These are phyloP conservation scores for Penicillium ochrochloron DNA, from an alignment of 495 filamentous ascomycete genomes.

Conservation along the genomic window DNA sequence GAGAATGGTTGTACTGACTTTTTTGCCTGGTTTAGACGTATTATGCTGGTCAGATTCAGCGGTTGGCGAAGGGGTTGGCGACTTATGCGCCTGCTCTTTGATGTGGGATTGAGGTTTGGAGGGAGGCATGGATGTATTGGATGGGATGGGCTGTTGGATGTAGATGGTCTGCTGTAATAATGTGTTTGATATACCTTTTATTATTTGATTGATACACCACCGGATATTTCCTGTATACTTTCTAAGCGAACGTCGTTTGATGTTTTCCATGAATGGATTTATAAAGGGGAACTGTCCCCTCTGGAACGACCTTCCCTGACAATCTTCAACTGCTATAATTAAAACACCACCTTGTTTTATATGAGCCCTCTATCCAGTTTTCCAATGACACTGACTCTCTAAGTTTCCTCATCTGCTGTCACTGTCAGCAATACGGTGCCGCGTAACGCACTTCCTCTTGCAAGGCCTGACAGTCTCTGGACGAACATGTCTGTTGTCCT, in stretches of 20 bases:
- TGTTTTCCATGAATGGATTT: neutral
- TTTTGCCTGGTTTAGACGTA: constrained; percentile 32
- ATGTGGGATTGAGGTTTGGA: neutral
- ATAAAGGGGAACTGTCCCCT: neutral
- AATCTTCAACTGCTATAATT: neutral
- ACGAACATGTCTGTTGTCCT: too few relatives aligned
- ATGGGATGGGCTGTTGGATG: neutral
- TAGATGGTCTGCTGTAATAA: neutral
- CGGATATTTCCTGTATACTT: neutral
- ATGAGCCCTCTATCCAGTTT: too few relatives aligned
- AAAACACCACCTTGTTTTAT: too few relatives aligned
- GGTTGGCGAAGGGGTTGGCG: constrained; percentile 42
- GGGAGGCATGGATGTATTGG: neutral
- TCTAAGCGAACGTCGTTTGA: neutral
- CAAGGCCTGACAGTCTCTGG: too few relatives aligned
- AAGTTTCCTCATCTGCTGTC: too few relatives aligned
- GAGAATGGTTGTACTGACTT: constrained; percentile 5
- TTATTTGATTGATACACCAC: neutral
- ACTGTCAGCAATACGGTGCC: too few relatives aligned
- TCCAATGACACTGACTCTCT: too few relatives aligned
- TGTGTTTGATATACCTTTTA: neutral
- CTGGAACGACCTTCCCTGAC: neutral
- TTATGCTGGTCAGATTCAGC: constrained; percentile 47
- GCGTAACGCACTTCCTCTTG: too few relatives aligned
- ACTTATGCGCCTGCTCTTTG: constrained; percentile 35